Conservation (phyloP, 2,329 filamentous ascomycete genomes). For the Zasmidium angulare region DNA sequence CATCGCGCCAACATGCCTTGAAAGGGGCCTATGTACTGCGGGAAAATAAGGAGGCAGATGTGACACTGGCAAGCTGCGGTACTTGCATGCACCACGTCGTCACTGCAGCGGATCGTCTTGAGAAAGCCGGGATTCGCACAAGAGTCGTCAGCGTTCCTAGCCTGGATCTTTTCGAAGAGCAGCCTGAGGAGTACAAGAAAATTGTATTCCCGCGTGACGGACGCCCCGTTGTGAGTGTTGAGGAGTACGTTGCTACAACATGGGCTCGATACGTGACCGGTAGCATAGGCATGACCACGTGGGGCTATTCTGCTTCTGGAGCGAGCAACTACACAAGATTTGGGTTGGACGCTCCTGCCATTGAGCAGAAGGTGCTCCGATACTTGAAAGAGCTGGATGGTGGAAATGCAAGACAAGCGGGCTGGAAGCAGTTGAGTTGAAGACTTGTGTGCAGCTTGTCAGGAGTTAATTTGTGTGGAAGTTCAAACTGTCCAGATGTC, state of each 20-base stretch:
- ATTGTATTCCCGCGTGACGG: not conserved
- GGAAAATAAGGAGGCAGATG: conserved; percentile 32
- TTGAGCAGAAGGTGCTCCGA: not conserved
- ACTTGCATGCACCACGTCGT: not conserved
- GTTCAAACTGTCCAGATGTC: no score
- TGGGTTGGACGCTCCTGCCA: not conserved
- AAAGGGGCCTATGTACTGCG: conserved; percentile 41
- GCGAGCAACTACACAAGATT: not conserved
- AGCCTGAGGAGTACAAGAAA: not conserved
- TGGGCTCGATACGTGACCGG: not conserved
- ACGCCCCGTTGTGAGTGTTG: not conserved
- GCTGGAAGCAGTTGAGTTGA: not conserved
- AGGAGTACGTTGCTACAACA: not conserved
- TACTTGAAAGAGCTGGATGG: not conserved
- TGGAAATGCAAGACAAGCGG: not conserved
- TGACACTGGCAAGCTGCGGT: conserved; percentile 36
- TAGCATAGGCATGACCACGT: not conserved
- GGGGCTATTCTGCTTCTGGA: not conserved
- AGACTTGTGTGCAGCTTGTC: no score
- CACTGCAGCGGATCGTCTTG: not conserved
- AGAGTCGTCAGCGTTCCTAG: not conserved
- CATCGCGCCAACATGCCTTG: conserved; percentile 34
- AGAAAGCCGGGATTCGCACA: not conserved
- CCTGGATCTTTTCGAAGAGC: not conserved
- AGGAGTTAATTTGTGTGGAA: no score